Percentiles rank a stretch among this genome's conserved stretches.
phyloP scores from a whole-genome alignment of 75 land plant genomes.

The Pinus albicaulis region DNA sequence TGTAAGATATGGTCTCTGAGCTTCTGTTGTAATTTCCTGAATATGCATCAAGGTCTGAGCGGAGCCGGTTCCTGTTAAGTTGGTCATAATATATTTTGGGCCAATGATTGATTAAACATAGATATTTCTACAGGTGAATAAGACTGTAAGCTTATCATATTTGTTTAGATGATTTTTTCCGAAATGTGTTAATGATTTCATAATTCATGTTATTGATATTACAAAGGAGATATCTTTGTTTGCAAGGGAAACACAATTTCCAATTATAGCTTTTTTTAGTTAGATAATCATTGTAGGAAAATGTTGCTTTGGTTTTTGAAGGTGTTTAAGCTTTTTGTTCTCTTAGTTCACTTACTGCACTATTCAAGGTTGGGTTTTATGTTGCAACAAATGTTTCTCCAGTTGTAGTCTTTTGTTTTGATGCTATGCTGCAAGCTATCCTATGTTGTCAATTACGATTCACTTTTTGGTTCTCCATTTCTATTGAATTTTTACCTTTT shows the following conservation, averaged over 20 bases:
- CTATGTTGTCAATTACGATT: neutral
- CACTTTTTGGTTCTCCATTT: neutral
- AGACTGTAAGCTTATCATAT: neutral
- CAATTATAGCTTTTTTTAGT: neutral
- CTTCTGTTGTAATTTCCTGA: neutral
- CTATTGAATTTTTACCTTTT: neutral
- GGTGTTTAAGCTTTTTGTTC: neutral
- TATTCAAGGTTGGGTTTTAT: neutral
- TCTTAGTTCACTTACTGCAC: neutral
- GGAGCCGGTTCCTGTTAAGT: neutral
- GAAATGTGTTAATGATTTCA: neutral
- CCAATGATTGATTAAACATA: neutral
- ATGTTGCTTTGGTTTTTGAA: neutral
- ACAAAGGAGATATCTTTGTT: neutral
- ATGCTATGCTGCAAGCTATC: neutral
- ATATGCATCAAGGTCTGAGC: neutral
- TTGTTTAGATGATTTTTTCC: neutral
- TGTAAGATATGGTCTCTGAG: constrained; percentile 25
- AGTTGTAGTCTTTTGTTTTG: neutral
- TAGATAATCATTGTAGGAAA: no score
- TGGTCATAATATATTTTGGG: neutral
- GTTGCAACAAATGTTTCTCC: neutral
- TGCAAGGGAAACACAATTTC: neutral
- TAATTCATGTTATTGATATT: neutral
- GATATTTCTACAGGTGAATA: neutral